Evolutionary conservation across 768 basidiomycete species (phyloP).

Genomic region (Boletus tylopilopsis): DNA sequence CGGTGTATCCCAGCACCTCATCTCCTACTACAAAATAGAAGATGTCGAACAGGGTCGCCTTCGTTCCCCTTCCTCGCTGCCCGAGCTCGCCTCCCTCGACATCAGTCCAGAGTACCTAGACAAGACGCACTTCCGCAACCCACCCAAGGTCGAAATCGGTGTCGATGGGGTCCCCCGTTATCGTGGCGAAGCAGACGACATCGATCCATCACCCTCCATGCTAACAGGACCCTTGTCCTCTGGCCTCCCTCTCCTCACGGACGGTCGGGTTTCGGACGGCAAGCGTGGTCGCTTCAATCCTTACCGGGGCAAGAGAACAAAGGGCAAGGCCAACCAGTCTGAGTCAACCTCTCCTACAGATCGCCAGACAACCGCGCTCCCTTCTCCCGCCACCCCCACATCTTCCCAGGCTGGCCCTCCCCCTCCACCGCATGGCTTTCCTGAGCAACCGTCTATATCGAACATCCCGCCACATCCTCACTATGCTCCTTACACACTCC

Average conservation of each 20-base stretch:
- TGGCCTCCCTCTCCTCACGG: conserved; percentile 47
- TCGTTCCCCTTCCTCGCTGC: conserved; percentile 81
- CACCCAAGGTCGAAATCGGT: conserved; percentile 84
- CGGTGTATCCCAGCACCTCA: conserved; percentile 86
- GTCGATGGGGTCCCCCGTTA: conserved; percentile 80
- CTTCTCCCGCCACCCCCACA: conserved; percentile 31
- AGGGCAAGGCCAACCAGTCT: conserved; percentile 27
- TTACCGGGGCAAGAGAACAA: conserved; percentile 42
- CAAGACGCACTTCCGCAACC: conserved; percentile 87
- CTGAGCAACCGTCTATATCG: conserved; percentile 26
- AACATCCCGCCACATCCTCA: conserved; percentile 25
- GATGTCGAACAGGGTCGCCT: conserved; percentile 89
- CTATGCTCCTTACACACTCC: conserved; percentile 32
- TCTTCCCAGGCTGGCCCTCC: conserved; percentile 23
- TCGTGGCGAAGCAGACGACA: conserved; percentile 78
- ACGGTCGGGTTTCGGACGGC: conserved; percentile 40
- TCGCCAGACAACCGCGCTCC: conserved; percentile 16
- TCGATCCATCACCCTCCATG: conserved; percentile 42
- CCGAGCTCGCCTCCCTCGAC: conserved; percentile 81
- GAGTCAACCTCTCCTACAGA: conserved; percentile 32
- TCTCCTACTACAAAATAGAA: conserved; percentile 91
- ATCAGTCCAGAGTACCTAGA: conserved; percentile 87
- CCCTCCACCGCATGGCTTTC: conserved; percentile 24
- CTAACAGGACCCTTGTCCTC: conserved; percentile 42
- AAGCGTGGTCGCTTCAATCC: conserved; percentile 48